phyloP scores from a whole-genome alignment of 1,284 basidiomycete species.

The Tilletiopsis washingtonensis region DNA sequence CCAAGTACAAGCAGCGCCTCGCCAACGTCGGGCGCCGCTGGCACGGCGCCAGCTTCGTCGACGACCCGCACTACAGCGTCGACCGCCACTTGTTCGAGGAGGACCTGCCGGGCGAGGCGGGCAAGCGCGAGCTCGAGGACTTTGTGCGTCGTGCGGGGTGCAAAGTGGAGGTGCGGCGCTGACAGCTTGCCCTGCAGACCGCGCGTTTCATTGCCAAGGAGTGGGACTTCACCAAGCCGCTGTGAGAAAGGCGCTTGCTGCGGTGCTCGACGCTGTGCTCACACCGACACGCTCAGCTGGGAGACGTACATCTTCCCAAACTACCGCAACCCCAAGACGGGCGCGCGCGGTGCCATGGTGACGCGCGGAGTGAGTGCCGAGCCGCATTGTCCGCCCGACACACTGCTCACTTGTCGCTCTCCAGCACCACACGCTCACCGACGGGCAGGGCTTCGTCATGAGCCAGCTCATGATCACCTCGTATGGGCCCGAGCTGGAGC shows the following conservation, averaged over 20 bases:
- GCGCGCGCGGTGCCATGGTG: slow-evolving; percentile 26
- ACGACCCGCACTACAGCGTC: slow-evolving; percentile 19
- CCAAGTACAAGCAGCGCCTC: slow-evolving; percentile 35
- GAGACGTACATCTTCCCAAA: slow-evolving; percentile 28
- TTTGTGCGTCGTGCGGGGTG: slow-evolving; percentile 10
- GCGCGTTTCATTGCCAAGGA: slow-evolving; percentile 26
- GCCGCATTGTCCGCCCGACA: no score
- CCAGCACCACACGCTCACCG: slow-evolving; percentile 38
- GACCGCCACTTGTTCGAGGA: slow-evolving; percentile 8
- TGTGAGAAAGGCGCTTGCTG: no score
- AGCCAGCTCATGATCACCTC: slow-evolving; percentile 35
- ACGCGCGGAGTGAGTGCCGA: no score
- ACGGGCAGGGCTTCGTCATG: slow-evolving; percentile 44
- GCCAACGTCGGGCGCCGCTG: slow-evolving; percentile 25
- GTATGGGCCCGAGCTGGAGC: slow-evolving; percentile 34
- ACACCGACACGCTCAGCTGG: no score
- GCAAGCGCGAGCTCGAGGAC: slow-evolving; percentile 28
- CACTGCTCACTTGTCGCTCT: no score
- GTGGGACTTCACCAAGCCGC: slow-evolving; percentile 36
- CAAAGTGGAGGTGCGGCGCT: not conserved
- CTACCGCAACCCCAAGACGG: slow-evolving; percentile 22
- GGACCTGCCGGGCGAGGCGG: slow-evolving; percentile 16
- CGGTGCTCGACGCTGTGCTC: no score
- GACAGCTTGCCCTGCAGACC: slow-evolving; percentile 6
- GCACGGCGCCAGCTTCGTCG: slow-evolving; percentile 27